Conservation (phyloP, 164 flowering plant genomes). For the Stephania japonica region DNA sequence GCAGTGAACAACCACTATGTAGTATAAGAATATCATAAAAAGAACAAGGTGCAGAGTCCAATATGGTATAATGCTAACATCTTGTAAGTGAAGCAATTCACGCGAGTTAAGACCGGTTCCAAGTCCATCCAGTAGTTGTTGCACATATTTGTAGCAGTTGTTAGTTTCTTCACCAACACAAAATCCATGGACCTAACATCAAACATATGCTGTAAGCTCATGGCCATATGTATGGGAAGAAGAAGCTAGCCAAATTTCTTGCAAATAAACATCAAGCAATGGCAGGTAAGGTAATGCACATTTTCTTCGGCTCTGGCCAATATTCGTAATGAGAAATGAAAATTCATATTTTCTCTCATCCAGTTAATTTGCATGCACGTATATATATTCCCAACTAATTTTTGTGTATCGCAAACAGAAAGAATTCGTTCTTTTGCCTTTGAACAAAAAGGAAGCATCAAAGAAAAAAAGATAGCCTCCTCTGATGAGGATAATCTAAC, state of each 20-base stretch:
- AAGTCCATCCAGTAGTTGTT: constrained; percentile 9
- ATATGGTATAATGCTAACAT: background rate
- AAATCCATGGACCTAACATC: constrained; percentile 7
- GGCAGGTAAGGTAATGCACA: background rate
- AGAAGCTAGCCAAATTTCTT: background rate
- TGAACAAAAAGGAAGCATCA: no score
- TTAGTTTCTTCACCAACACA: constrained; percentile 8
- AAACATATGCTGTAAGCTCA: background rate
- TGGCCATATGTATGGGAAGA: background rate
- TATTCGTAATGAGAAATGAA: no score
- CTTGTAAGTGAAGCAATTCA: constrained; percentile 11
- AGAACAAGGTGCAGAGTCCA: background rate
- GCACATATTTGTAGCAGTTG: constrained; percentile 6
- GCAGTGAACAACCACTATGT: background rate
- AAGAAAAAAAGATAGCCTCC: no score
- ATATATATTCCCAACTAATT: background rate
- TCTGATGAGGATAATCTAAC: no score
- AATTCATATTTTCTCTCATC: background rate
- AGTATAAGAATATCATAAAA: background rate
- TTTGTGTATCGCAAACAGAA: background rate
- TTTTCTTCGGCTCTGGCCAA: background rate
- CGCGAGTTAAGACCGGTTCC: constrained; percentile 5
- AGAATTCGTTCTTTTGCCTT: background rate
- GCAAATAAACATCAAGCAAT: background rate
- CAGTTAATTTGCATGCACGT: background rate